A percentile compares a stretch with the other conserved stretches of the same genome.
These are phyloP conservation scores for Desmodesmus armatus DNA, from an alignment of 139 green algal genomes.

Conservation along the genomic window DNA sequence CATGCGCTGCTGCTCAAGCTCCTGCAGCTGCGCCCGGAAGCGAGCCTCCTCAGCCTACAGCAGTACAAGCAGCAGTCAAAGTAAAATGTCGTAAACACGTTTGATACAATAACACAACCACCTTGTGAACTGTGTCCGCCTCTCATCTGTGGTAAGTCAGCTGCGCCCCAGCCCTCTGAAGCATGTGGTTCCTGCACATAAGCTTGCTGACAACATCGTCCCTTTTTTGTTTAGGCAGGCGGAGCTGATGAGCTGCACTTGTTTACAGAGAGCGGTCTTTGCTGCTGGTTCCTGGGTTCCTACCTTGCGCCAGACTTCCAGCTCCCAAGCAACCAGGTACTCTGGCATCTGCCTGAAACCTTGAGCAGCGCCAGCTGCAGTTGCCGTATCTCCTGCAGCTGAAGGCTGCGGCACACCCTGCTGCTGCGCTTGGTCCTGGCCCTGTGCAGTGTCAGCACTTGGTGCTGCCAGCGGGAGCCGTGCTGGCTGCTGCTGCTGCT, in stretches of 20 bases:
- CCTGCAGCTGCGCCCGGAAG: slow-evolving; percentile 57
- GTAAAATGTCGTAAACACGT: background rate
- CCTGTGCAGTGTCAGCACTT: background rate
- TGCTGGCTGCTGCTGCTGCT: slow-evolving; percentile 7
- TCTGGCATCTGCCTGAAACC: slow-evolving; percentile 51
- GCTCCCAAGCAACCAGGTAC: slow-evolving; percentile 68
- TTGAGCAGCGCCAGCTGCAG: background rate
- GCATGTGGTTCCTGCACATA: too few relatives aligned
- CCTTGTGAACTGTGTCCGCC: too few relatives aligned
- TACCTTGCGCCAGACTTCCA: slow-evolving; percentile 77
- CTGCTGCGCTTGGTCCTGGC: background rate
- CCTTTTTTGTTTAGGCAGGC: too few relatives aligned
- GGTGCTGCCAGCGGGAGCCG: background rate
- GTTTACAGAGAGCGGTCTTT: too few relatives aligned
- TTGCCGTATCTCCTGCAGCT: background rate
- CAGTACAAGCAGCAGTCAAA: background rate
- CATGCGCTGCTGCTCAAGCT: slow-evolving; percentile 71
- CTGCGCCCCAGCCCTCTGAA: too few relatives aligned
- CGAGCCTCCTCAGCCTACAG: slow-evolving; percentile 60
- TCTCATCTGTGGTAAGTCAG: too few relatives aligned
- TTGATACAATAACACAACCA: background rate
- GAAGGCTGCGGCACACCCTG: background rate
- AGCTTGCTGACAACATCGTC: too few relatives aligned
- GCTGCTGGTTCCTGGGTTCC: too few relatives aligned
- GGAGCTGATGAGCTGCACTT: too few relatives aligned